These are phyloP conservation scores for Colletotrichum sp. DNA, from an alignment of 2,329 filamentous ascomycete genomes.

Conservation along the genomic window DNA sequence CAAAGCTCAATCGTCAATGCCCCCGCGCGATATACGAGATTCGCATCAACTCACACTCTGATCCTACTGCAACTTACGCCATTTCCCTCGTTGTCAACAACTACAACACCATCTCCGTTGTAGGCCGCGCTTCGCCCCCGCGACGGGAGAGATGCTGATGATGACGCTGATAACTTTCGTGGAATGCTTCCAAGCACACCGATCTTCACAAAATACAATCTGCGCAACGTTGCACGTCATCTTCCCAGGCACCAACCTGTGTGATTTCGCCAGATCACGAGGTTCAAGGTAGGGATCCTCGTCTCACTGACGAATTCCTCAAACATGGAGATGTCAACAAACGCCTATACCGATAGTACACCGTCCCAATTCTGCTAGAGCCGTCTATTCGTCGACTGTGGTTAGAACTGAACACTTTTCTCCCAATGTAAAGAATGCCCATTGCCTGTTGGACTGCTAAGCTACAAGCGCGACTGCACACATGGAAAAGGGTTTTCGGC, in stretches of 20 bases:
- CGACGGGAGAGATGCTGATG: neutral
- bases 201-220: neutral
- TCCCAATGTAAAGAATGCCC: neutral
- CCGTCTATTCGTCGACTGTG: neutral
- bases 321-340: neutral
- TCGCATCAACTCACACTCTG: no score
- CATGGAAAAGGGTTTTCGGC: neutral
- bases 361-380: neutral
- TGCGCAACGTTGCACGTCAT: neutral
- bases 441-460: neutral
- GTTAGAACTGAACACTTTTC: neutral
- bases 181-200: neutral
- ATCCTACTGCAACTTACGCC: neutral
- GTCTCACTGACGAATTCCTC: rapidly evolving
- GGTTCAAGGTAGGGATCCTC: neutral
- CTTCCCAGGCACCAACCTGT: neutral
- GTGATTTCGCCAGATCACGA: neutral
- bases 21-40: no score
- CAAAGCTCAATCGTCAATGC: neutral
- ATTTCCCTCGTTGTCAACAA: neutral
- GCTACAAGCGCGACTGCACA: neutral
- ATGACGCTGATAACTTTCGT: neutral
- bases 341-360: neutral
- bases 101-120: neutral
- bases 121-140: neutral